Evolutionary conservation across 2,329 filamentous ascomycete genomes (phyloP).

Genomic region (Neofusicoccum sp.): DNA sequence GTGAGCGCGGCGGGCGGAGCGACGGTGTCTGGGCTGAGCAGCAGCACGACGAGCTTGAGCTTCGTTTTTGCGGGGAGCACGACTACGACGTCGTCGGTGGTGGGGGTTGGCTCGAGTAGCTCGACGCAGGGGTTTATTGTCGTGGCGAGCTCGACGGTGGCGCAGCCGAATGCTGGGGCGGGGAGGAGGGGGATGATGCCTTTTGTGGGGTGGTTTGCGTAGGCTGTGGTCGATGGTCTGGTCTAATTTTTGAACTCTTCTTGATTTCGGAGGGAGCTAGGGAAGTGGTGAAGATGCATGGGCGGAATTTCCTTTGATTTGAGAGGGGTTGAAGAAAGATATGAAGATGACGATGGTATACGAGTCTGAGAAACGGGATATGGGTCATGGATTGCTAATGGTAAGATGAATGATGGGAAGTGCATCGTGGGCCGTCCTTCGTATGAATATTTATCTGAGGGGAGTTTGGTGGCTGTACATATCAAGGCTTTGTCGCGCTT

Average conservation of each 20-base stretch:
- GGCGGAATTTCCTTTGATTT: not conserved
- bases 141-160: constrained; percentile 18
- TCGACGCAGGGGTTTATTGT: constrained; percentile 17
- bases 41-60: not conserved
- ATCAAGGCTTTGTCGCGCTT: not conserved
- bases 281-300: too few species aligned
- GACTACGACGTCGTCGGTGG: not conserved
- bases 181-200: constrained; percentile 8
- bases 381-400: not conserved
- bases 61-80: constrained; percentile 26
- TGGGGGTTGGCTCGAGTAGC: too few species aligned
- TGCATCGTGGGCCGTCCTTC: not conserved
- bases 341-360: constrained; percentile 2
- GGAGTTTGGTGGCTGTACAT: constrained; percentile 8
- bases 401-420: not conserved
- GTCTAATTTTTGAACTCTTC: not conserved
- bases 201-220: constrained; percentile 6
- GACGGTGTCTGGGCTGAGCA: not conserved
- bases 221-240: not conserved
- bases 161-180: constrained; percentile 12
- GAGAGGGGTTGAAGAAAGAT: too few species aligned
- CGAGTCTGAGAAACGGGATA: not conserved
- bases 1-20: constrained; percentile 1
- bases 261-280: too few species aligned
- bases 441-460: not conserved